A percentile compares a stretch with the other conserved stretches of the same genome.
These are phyloP conservation scores for Phylloporus arenicola DNA, from an alignment of 768 basidiomycete genomes.

Conservation along the genomic window DNA sequence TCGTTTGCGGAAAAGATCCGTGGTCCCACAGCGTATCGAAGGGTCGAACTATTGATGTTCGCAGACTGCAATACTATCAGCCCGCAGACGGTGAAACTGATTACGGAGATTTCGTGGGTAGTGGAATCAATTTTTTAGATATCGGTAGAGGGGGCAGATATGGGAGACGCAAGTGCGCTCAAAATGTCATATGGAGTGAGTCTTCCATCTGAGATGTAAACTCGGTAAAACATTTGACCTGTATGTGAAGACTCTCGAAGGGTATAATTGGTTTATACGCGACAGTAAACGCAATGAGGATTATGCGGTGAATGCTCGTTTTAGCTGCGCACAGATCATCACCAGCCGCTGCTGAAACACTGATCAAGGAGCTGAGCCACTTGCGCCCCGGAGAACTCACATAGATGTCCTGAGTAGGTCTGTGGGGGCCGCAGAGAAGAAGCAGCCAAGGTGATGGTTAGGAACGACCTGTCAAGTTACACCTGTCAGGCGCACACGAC, in stretches of 20 bases:
- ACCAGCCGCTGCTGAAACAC: slow-evolving; percentile 55
- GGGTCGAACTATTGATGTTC: slow-evolving; percentile 30
- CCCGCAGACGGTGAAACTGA: slow-evolving; percentile 43
- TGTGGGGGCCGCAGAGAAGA: slow-evolving; percentile 35
- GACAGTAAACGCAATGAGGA: slow-evolving; percentile 30
- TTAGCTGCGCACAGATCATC: slow-evolving; percentile 53
- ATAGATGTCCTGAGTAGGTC: slow-evolving; percentile 38
- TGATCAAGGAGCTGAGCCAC: slow-evolving; percentile 42
- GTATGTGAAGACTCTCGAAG: slow-evolving; percentile 44
- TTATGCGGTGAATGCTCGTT: neutral
- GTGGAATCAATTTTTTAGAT: slow-evolving; percentile 44
- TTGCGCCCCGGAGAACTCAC: slow-evolving; percentile 43
- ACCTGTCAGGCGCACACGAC: slow-evolving; percentile 4
- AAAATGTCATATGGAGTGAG: slow-evolving; percentile 22
- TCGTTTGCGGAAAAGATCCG: slow-evolving; percentile 36
- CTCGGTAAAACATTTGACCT: neutral
- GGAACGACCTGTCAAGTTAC: slow-evolving; percentile 12
- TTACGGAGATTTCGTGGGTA: slow-evolving; percentile 27
- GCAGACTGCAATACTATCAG: slow-evolving; percentile 58
- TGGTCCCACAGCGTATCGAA: neutral
- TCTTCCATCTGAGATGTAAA: neutral
- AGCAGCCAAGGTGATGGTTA: neutral
- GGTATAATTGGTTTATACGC: slow-evolving; percentile 44
- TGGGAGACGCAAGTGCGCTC: slow-evolving; percentile 50
- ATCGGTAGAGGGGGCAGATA: slow-evolving; percentile 33